Percentiles rank a stretch among this genome's conserved stretches.
Conservation (phyloP, 2,329 filamentous ascomycete species). For the Neopestalotiopsis rosae region DNA sequence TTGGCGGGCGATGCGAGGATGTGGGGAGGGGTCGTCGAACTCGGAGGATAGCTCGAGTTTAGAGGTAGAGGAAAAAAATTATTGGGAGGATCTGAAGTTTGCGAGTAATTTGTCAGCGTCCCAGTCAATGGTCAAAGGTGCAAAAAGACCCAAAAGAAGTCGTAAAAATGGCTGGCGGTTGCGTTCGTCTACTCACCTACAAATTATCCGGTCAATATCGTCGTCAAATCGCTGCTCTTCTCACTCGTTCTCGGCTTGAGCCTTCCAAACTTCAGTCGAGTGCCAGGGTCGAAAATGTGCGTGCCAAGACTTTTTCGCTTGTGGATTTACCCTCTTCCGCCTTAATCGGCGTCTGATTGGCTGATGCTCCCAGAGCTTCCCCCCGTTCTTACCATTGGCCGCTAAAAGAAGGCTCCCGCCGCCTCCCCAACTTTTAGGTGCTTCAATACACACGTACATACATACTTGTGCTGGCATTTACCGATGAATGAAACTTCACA, state of each 20-base stretch:
- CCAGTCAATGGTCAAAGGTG: neutral
- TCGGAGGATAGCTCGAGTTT: constrained; percentile 11
- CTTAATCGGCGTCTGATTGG: constrained; percentile 3
- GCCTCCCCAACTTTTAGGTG: no score
- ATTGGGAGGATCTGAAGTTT: constrained; percentile 2
- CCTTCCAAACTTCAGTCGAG: constrained; percentile 26
- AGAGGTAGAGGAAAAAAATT: neutral
- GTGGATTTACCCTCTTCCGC: constrained; percentile 24
- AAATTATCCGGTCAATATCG: constrained; percentile 23
- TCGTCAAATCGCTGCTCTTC: constrained; percentile 18
- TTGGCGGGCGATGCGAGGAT: constrained; percentile 16
- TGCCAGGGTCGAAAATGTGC: constrained; percentile 38
- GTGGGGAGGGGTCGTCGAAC: constrained; percentile 17
- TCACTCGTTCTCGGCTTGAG: constrained; percentile 23
- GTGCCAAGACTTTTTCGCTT: constrained; percentile 24
- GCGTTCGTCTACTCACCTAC: constrained; percentile 23
- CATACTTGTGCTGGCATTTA: no score
- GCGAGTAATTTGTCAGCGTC: constrained; percentile 1
- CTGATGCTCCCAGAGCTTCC: constrained; percentile 9
- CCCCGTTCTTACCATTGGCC: constrained; percentile 1
- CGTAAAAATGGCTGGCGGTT: neutral
- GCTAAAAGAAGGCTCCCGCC: neutral
- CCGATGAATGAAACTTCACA: no score
- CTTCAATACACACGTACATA: neutral
- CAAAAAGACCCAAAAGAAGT: neutral